phyloP scores from a whole-genome alignment of 2,329 filamentous ascomycete genomes.

The Hypoxylon sp. region DNA sequence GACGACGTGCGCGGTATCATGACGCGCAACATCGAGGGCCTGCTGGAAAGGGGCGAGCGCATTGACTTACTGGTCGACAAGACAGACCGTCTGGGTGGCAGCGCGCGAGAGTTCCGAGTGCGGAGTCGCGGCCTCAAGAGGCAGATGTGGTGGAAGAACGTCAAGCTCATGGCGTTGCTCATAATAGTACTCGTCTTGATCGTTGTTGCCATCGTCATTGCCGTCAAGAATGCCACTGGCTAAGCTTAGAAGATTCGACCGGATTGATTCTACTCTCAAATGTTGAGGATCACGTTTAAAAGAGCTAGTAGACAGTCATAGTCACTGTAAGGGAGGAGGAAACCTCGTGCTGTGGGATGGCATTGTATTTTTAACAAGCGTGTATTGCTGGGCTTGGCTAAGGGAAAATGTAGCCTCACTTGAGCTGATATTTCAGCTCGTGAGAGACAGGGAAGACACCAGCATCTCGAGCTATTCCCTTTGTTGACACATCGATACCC shows the following conservation, averaged over 20 bases:
- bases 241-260: slow-evolving; percentile 16
- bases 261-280: not conserved
- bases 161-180: slow-evolving; percentile 90
- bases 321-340: not conserved
- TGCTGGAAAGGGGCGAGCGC: slow-evolving; percentile 90
- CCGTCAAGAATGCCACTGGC: slow-evolving; percentile 62
- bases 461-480: slow-evolving; percentile 32
- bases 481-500: slow-evolving; percentile 43
- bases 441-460: slow-evolving; percentile 20
- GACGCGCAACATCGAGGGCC: slow-evolving; percentile 93
- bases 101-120: slow-evolving; percentile 90
- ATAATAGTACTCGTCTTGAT: slow-evolving; percentile 76
- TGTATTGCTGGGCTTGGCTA: slow-evolving; percentile 22
- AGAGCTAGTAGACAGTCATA: not conserved
- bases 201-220: slow-evolving; percentile 68
- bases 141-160: slow-evolving; percentile 99
- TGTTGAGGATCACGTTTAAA: not conserved
- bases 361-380: slow-evolving; percentile 33
- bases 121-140: slow-evolving; percentile 88
- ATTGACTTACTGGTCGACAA: slow-evolving; percentile 97
- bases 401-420: not conserved
- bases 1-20: slow-evolving; percentile 93
- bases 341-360: slow-evolving; percentile 3
- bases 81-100: slow-evolving; percentile 91
- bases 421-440: slow-evolving; percentile 15